Evolutionary conservation across 1,284 basidiomycete genomes (phyloP).

Genomic region (Heterobasidion irregulare): DNA sequence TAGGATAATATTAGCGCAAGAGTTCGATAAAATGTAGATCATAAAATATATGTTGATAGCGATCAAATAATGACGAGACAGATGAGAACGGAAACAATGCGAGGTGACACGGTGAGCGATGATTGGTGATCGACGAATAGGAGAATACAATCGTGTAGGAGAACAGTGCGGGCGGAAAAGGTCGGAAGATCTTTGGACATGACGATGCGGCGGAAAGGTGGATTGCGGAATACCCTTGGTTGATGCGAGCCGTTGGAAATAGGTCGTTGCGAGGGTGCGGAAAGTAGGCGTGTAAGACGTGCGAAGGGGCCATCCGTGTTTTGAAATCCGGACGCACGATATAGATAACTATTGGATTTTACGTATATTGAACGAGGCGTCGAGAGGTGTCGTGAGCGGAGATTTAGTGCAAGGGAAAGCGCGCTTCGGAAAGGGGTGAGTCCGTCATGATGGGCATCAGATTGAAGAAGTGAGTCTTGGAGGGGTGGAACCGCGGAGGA

Average conservation of each 20-base stretch:
- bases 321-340: not conserved
- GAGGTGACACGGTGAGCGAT: too few relatives aligned
- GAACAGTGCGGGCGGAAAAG: not conserved
- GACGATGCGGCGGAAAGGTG: too few relatives aligned
- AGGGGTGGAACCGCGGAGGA: constrained; percentile 22
- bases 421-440: not conserved
- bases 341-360: not conserved
- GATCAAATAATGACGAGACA: constrained; percentile 3
- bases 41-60: not conserved
- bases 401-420: not conserved
- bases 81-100: not conserved
- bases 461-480: constrained; percentile 43
- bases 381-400: not conserved
- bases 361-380: not conserved
- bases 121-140: not conserved
- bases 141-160: not conserved
- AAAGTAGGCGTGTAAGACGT: not conserved
- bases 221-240: too few relatives aligned
- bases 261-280: not conserved
- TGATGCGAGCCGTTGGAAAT: not conserved
- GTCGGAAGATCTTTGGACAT: not conserved
- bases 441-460: constrained; percentile 45
- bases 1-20: constrained; percentile 5
- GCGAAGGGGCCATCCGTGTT: not conserved
- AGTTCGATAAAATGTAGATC: constrained; percentile 2